Evolutionary conservation across 2,329 filamentous ascomycete species (phyloP).

Genomic region (Fusarium liriodendri): DNA sequence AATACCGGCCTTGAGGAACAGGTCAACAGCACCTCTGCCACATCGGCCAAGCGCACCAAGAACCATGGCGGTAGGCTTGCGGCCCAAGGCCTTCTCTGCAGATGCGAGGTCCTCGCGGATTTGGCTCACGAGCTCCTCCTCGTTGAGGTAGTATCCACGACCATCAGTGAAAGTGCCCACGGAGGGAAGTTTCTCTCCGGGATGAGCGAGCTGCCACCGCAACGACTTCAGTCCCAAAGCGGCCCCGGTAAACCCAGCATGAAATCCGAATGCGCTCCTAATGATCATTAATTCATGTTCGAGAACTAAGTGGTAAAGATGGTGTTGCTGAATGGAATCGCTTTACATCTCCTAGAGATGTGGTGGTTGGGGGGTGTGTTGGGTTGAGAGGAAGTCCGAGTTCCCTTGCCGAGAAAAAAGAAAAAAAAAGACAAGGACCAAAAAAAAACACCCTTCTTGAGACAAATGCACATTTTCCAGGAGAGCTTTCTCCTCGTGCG

Average conservation of each 20-base stretch:
- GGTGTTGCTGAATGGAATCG: not conserved
- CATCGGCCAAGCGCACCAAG: slow-evolving; percentile 89
- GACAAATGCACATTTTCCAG: not conserved
- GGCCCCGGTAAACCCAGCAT: slow-evolving; percentile 80
- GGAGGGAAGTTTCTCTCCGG: slow-evolving; percentile 72
- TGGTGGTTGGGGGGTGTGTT: no score
- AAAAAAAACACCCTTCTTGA: no score
- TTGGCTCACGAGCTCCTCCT: slow-evolving; percentile 63
- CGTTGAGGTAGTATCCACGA: slow-evolving; percentile 77
- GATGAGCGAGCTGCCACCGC: slow-evolving; percentile 83
- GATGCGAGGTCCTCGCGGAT: slow-evolving; percentile 62
- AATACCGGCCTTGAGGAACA: slow-evolving; percentile 77
- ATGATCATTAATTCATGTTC: slow-evolving; percentile 38
- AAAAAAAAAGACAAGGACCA: no score
- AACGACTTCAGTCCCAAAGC: slow-evolving; percentile 83
- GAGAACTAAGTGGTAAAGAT: not conserved
- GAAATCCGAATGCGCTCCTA: slow-evolving; percentile 69
- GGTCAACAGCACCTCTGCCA: slow-evolving; percentile 84
- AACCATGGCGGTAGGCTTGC: slow-evolving; percentile 80
- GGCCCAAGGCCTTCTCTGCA: slow-evolving; percentile 77
- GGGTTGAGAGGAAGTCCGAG: no score
- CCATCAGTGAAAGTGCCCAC: slow-evolving; percentile 48
- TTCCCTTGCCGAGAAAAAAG: no score
- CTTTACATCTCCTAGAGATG: not conserved
- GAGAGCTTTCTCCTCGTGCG: not conserved